Base-by-base conservation (phyloP, 2,329 filamentous ascomycete species). In the Venturia effusa region DNA sequence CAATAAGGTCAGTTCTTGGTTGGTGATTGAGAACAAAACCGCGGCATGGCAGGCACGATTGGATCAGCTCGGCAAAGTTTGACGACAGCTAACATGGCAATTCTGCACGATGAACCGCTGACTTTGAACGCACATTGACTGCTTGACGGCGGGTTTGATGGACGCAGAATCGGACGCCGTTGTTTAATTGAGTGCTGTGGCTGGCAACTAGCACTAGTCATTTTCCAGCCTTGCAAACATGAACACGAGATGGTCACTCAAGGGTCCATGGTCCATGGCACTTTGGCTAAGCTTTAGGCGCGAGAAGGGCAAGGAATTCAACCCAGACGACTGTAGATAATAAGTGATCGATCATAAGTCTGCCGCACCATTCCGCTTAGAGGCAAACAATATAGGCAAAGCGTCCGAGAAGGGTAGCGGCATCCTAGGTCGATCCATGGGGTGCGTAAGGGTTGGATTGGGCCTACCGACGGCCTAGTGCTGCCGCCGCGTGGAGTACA, bases 401-500 rank as follows among this genome's bases (percentile, higher is more conserved):
- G 51, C 8, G 51, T 8, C 51, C 30, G 51, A 57, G 17, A 19
- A 34, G 51, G 27, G 51, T 30, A 57, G 8, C 51, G 6, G 51
- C 30, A 57, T 57, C n/a, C 51, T 17, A 57, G 51, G 51, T n/a
- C 51, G 30, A 34, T 57, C 30, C 51, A 34, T 15, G 51, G 6
- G 51, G 51, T 57, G 51, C 51, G 27, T 57, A 19, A 34, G 48
- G 45, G 15, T 54, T 19, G 48, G n/a, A 34, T 30, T 57, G 51
- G 48, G 48, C 24, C 48, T 27, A 30, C 48, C 11, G 45, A 57
- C 4, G 27, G 51, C 51, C 51, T 57, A 34, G 51, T 34, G 27
- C 30, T 57, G 51, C 51, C 51, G 51, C 51, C 19, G 51, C 22
- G 51, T 57, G 27, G 51, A 57, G 51, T 57, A 57, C 51, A 57